Evolutionary conservation across 192 early-diverging fungal genomes (phyloP), one percentile per base, ranked within the genome.

Genomic region (Coemansia sp.): DNA sequence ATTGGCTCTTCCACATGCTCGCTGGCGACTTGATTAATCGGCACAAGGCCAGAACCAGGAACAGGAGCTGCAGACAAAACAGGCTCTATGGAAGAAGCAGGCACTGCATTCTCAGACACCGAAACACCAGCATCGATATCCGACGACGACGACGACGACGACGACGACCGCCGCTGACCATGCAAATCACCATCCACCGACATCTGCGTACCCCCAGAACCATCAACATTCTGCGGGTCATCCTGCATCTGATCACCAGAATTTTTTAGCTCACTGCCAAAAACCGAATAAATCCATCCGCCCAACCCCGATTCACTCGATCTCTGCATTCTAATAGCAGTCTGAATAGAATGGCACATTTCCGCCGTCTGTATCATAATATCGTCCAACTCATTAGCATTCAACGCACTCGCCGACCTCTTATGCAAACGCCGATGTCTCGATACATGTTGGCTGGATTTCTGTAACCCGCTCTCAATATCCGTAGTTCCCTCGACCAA

Each of bases 281-380:
- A 63, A 51, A 66, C 71, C 8, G 61, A 65, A 1, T 51, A 36
- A 18, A 83, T 67, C 81, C 81, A 83, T 11, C 32, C 9, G 11
- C 64, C 61, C 12, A 83, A 61, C 8, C 81, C 81, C 8, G 81
- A 83, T 20, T 75, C 72, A 20, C 68, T 67, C 2, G 52, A 51
- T 1, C 65, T 53, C 71, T 83, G 81, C 32, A 75, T 36, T 33
- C 58, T 70, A 22, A 78, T 83, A 0, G 81, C 81, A 2, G 67
- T 67, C 65, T 83, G 81, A 5, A 83, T 62, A n/a, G 81, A 78
- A 51, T 83, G 76, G 36, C 81, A 83, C 64, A 71, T 66, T 57
- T 83, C 81, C 5, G 68, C 81, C 2, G 81, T 78, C 48, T 67
- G 75, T 18, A 78, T 74, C 81, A 83, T 83, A 15, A 83, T 75